Base-by-base conservation (phyloP, 1,284 basidiomycete species). In the Leccinum ponderosum region DNA sequence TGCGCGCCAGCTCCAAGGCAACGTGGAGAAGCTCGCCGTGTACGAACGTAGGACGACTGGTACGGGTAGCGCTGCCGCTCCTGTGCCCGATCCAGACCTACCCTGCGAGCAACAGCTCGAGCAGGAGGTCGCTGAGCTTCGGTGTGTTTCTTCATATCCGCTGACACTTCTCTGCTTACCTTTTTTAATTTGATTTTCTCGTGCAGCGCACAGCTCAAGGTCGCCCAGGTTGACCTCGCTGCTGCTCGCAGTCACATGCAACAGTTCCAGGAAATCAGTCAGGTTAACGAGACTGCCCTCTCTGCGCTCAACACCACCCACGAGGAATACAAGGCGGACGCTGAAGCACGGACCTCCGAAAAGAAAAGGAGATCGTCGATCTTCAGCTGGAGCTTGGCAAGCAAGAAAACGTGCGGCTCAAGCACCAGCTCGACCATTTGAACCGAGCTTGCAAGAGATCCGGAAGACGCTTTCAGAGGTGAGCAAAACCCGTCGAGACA, bases 361-460 rank as follows among this genome's bases (percentile, higher is more conserved):
- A 91, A 68, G 94, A 96, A 78, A 95, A 95, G 77, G 93, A 95
- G 71, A 93, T 95, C 59, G 89, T 92, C 47, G 93, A 95, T 65
- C 82, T 95, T 39, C 92, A 96, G 68, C 82, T 94, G 52, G 91
- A 95, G 68, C 83, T 96, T 57, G 84, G 86, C 78, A 93, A 93
- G 76, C 91, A 95, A 71, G 94, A 96, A 76, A 91, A 83, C 64
- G 77, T 85, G 6, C 85, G 94, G 2, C 76, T 94, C 55, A 92
- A 90, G 75, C 79, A 84, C 27, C 89, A 94, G 69, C 82, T 93
- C 27, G 91, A 94, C n/a, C 87, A 91, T 66, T 75, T 93, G 54
- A 81, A 82, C 27, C 85, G 87, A 85, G 79, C 48, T 77, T 95
- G 63, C 86, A 92, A 55, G 91, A 93, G 62, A 84, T 87, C 2